Base-by-base conservation (phyloP, 768 basidiomycete species). In the Tricholoma bakamatsutake region DNA sequence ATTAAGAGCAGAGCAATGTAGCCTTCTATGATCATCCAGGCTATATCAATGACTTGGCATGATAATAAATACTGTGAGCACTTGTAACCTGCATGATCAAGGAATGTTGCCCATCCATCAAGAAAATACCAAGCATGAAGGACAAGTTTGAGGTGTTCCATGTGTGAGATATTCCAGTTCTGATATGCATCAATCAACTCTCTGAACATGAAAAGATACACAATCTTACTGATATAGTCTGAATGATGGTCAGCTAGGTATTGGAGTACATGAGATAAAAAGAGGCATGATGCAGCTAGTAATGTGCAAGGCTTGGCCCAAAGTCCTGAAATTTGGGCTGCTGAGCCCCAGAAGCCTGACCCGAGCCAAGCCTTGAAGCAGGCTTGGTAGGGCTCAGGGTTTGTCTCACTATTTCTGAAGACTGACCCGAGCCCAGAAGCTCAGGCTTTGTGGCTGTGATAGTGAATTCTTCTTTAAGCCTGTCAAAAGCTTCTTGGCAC, bases 241-340 rank as follows among this genome's bases (percentile, higher is more conserved):
- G 71, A 66, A 53, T 67, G 59, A 12, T 66, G 48, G 0, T 67
- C 48, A 2, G 55, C 47, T 8, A 70, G 30, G 11, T 52, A 70
- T 9, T 68, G 31, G 0, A 78, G 62, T 0, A 64, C 59, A 3
- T 57, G 56, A 0, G 72, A 70, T 5, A 71, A 76, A 54, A 77
- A 76, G 0, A 79, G 57, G 0, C 73, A 67, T 3, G 67, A 53
- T 0, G 78, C 78, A 0, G 77, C 77, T n/a, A n/a, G n/a, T n/a
- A n/a, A n/a, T n/a, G n/a, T n/a, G n/a, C n/a, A n/a, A n/a, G n/a
- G n/a, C n/a, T n/a, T n/a, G n/a, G n/a, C n/a, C n/a, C n/a, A n/a
- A n/a, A n/a, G n/a, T n/a, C n/a, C n/a, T n/a, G n/a, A n/a, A n/a
- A n/a, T n/a, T n/a, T n/a, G n/a, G n/a, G n/a, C n/a, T n/a, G n/a